Conservation (phyloP, 1,139 yeast species). For the Yamadazyma diddensiae region DNA sequence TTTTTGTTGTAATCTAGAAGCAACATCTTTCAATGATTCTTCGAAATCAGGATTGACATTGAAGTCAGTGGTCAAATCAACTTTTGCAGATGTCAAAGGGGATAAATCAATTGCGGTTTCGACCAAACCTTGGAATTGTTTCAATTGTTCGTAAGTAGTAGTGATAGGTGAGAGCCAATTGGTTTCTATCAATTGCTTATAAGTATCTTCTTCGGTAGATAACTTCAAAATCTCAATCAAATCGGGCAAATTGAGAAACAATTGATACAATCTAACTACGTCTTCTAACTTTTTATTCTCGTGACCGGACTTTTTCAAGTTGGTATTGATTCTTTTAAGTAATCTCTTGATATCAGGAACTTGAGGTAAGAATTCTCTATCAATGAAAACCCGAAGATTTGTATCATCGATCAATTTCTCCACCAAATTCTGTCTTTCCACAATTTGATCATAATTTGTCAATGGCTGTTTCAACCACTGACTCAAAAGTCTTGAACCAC, state of each 20-base stretch:
- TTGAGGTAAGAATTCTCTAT: conserved; percentile 62
- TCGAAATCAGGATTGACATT: conserved; percentile 90
- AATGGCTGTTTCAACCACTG: conserved; percentile 97
- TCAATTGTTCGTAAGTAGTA: conserved; percentile 47
- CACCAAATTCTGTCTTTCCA: conserved; percentile 70
- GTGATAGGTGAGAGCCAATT: conserved; percentile 61
- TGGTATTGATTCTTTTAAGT: conserved; percentile 55
- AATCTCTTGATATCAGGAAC: conserved; percentile 84
- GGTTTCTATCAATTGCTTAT: conserved; percentile 35
- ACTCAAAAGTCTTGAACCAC: conserved; percentile 80
- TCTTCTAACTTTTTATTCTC: conserved; percentile 68
- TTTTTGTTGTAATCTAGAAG: conserved; percentile 52
- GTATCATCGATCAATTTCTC: conserved; percentile 69
- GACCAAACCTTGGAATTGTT: conserved; percentile 77
- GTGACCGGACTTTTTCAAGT: conserved; percentile 37
- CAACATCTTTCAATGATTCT: conserved; percentile 63
- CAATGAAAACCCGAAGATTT: conserved; percentile 60
- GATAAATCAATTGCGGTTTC: conserved; percentile 89
- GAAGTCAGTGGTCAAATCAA: conserved; percentile 54
- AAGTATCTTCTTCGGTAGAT: conserved; percentile 32
- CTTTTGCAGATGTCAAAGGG: conserved; percentile 59
- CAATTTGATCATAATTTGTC: conserved; percentile 57
- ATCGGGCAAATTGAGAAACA: conserved; percentile 68
- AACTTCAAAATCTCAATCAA: conserved; percentile 50
- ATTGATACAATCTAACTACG: conserved; percentile 85